Percentiles rank a stretch among this genome's conserved stretches.
Evolutionary conservation across 2,329 filamentous ascomycete species (phyloP).

Genomic region (Epichloe gansuensis): DNA sequence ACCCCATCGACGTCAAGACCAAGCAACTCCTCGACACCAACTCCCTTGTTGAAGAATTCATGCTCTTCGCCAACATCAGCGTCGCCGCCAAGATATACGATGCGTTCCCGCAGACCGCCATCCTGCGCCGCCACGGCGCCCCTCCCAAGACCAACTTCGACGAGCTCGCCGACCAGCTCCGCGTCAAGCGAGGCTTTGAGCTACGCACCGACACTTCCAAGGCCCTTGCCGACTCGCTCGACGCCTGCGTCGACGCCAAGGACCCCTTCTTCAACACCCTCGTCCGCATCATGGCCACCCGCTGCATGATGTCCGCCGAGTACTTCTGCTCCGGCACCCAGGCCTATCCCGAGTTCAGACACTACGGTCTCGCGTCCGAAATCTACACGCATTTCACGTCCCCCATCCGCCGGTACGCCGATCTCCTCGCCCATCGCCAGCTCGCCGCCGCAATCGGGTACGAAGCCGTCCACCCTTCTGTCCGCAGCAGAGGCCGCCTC

Average conservation of each 20-base stretch:
- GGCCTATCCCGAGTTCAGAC: conserved; percentile 84
- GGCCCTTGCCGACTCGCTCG: conserved; percentile 85
- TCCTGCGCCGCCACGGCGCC: conserved; percentile 81
- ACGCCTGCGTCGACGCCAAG: conserved; percentile 61
- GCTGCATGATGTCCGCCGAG: conserved; percentile 98
- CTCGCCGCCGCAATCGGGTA: conserved; percentile 92
- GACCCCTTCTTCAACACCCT: conserved; percentile 98
- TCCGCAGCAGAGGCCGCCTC: conserved; percentile 71
- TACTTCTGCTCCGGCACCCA: conserved; percentile 95
- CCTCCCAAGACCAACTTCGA: conserved; percentile 96
- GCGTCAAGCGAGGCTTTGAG: conserved; percentile 70
- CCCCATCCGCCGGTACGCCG: conserved; percentile 94
- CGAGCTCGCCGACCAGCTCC: conserved; percentile 80
- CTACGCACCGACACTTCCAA: conserved; percentile 77
- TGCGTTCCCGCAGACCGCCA: conserved; percentile 86
- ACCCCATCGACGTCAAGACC: conserved; percentile 91
- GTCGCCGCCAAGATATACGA: conserved; percentile 84
- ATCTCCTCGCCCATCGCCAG: conserved; percentile 86
- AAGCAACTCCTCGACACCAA: conserved; percentile 92
- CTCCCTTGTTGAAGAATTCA: conserved; percentile 96
- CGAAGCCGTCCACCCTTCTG: conserved; percentile 67
- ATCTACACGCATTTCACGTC: conserved; percentile 99
- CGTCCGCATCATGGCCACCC: conserved; percentile 90
- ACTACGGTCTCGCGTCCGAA: conserved; percentile 89
- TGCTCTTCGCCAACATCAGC: conserved; percentile 94